Base-by-base conservation (phyloP, 1,284 basidiomycete genomes). In the Coniferiporia sulphurascens region DNA sequence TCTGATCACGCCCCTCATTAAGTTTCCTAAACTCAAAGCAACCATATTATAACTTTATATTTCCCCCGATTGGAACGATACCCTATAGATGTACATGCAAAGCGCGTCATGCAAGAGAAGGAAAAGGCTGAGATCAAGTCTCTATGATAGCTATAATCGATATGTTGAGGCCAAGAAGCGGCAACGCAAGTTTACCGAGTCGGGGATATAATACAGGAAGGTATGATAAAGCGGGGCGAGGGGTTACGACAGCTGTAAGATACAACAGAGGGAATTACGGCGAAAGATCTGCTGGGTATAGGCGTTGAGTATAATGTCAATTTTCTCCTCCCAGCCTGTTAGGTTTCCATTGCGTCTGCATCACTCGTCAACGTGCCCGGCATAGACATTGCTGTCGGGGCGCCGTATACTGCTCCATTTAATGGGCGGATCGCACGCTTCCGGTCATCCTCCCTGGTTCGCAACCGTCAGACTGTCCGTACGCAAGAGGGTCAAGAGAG, bases 61-160 rank as follows among this genome's bases (percentile, higher is more conserved):
- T 46, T 52, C 54, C 58, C 61, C 57, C 36, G 52, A 60, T 27
- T 15, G 52, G 13, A 27, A 19, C 3, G 9, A 19, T 36, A 52
- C 15, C 36, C 58, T 15, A 60, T 67, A 92, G 90, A 88, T 65
- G 80, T 91, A 51, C 87, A 91, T 66, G 80, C 86, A 5, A 93
- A 91, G 70, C 81, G 83, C 19, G 86, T 92, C 32, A 74, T 89
- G 27, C 81, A 87, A 64, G 90, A 92, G 70, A 87, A 89, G 69
- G 87, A 91, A 72, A 91, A 85, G 72, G 86, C 88, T 35, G 85
- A 83, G 67, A 81, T 92, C 69, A 93, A 92, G 72, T 81, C 83
- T 58, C 71, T 93, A 64, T 92, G 80, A 59, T 21, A 45, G 21
- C 34, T 19, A 38, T 35, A 52, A 35, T 32, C 21, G 22, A 27